A percentile compares a stretch with the other conserved stretches of the same genome.
phyloP scores from a whole-genome alignment of 2,329 filamentous ascomycete species.

The Ceratocystis cubensis region DNA sequence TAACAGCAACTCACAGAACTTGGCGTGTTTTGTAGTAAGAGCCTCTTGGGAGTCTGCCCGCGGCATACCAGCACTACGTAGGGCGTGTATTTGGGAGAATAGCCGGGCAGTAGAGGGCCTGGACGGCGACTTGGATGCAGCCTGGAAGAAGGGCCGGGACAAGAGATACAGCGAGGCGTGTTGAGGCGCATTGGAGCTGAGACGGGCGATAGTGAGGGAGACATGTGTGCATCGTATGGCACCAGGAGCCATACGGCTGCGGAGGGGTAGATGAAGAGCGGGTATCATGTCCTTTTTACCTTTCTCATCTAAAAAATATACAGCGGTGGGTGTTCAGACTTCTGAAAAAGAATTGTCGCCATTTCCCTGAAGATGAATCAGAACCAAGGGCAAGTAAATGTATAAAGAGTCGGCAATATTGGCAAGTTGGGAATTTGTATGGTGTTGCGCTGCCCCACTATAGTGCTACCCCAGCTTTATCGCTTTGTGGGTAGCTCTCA shows the following conservation, averaged over 20 bases:
- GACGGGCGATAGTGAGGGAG: background rate
- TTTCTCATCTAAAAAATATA: background rate
- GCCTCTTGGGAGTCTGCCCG: background rate
- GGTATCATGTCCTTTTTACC: background rate
- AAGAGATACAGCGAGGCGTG: background rate
- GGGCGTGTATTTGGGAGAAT: background rate
- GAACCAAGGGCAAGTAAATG: no score
- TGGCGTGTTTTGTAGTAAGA: conserved; percentile 2
- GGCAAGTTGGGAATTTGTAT: background rate
- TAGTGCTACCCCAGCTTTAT: conserved; percentile 7
- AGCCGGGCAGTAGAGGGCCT: background rate
- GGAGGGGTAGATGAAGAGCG: background rate
- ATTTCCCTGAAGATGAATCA: no score
- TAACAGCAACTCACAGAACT: background rate
- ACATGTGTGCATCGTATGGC: background rate
- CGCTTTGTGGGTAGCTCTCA: background rate
- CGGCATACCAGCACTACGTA: background rate
- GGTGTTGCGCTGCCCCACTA: background rate
- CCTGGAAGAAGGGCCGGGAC: background rate
- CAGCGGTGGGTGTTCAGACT: background rate
- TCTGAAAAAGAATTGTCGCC: no score
- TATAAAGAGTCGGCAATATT: no score
- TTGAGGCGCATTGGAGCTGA: background rate
- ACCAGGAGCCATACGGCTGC: background rate
- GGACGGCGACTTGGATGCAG: background rate